Evolutionary conservation across 129 eudicot species (phyloP).

Genomic region (Flaveria bidentis): DNA sequence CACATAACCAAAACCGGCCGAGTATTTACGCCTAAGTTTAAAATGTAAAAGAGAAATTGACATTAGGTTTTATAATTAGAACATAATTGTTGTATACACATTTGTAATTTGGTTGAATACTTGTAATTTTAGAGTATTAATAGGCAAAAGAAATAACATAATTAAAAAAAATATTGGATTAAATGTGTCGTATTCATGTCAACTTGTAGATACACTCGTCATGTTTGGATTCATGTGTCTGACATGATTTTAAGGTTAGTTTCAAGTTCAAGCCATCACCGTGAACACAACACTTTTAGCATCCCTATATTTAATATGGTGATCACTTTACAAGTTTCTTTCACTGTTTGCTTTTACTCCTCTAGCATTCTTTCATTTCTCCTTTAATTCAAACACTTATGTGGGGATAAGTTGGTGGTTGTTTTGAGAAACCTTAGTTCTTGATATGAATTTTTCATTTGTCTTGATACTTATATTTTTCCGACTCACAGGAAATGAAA

Average conservation of each 20-base stretch:
- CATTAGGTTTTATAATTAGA: background rate
- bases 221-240: background rate
- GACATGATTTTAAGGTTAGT: too few species aligned
- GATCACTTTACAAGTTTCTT: background rate
- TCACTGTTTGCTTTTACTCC: background rate
- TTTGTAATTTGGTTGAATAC: background rate
- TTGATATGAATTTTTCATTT: too few species aligned
- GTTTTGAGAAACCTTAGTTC: background rate
- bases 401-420: background rate
- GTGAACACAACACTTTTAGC: background rate
- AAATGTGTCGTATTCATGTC: background rate
- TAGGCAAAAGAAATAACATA: background rate
- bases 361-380: background rate
- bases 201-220: background rate
- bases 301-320: background rate
- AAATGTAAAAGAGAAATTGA: background rate
- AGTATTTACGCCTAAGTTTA: background rate
- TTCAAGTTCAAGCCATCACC: background rate
- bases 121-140: background rate
- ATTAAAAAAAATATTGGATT: background rate
- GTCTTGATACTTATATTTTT: background rate
- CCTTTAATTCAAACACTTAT: background rate
- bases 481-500: constrained; percentile 33
- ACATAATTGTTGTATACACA: background rate
- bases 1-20: background rate